These are phyloP conservation scores for Tricholoma matsutake DNA, from an alignment of 768 basidiomycete genomes.

Conservation along the genomic window DNA sequence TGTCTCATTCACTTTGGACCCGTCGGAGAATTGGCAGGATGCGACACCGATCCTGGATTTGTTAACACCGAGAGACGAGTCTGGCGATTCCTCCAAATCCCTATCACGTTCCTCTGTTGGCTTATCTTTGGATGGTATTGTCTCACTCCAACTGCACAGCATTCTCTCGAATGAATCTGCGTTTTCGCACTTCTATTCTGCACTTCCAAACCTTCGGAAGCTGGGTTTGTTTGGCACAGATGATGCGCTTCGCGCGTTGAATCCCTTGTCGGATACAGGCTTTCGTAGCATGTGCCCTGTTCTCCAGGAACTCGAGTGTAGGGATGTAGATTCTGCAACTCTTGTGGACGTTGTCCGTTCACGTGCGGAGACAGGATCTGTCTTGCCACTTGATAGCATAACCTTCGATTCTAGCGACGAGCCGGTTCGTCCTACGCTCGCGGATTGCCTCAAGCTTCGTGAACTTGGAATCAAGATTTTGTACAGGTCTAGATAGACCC, in stretches of 20 bases:
- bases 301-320: slow-evolving; percentile 25
- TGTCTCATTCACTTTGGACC: slow-evolving; percentile 37
- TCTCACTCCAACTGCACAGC: slow-evolving; percentile 28
- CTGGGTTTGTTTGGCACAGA: slow-evolving; percentile 23
- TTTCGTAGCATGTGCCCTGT: slow-evolving; percentile 15
- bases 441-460: slow-evolving; percentile 7
- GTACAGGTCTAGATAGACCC: not conserved
- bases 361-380: slow-evolving; percentile 6
- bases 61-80: slow-evolving; percentile 18
- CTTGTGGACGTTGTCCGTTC: slow-evolving; percentile 19
- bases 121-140: slow-evolving; percentile 25
- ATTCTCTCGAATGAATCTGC: slow-evolving; percentile 19
- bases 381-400: slow-evolving; percentile 13
- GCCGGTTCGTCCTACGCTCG: not conserved
- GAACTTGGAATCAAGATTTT: slow-evolving; percentile 8
- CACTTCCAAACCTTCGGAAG: slow-evolving; percentile 20
- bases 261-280: not conserved
- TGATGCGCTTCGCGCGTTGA: slow-evolving; percentile 20
- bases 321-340: slow-evolving; percentile 21
- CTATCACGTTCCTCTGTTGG: not conserved
- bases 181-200: slow-evolving; percentile 26
- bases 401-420: slow-evolving; percentile 14
- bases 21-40: slow-evolving; percentile 30
- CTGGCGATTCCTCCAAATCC: not conserved
- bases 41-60: slow-evolving; percentile 34